Conservation (phyloP, 1,284 basidiomycete genomes). For the Fistulinella cinereoalba region DNA sequence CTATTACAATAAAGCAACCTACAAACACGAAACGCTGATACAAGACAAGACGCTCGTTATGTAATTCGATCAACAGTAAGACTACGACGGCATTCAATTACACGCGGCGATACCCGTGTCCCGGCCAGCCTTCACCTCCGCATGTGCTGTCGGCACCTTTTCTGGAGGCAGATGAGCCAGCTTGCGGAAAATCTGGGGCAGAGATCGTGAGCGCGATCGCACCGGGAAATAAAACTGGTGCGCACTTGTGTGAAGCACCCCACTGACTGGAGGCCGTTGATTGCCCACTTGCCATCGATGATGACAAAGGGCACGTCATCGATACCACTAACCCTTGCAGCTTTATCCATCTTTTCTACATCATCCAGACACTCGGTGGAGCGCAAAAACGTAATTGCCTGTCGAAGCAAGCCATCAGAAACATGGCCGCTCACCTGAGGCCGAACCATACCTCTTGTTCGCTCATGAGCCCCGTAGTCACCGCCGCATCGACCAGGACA, state of each 20-base stretch:
- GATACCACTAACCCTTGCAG: conserved; percentile 66
- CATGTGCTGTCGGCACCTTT: too few relatives aligned
- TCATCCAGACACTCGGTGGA: conserved; percentile 64
- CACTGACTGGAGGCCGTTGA: conserved; percentile 70
- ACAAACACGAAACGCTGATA: too few relatives aligned
- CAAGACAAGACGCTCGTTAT: too few relatives aligned
- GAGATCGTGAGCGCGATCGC: not conserved
- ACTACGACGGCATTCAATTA: too few relatives aligned
- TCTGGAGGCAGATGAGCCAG: conserved; percentile 10
- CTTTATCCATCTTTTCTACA: conserved; percentile 60
- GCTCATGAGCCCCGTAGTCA: conserved; percentile 52
- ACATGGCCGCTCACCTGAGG: too few relatives aligned
- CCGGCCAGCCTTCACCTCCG: too few relatives aligned
- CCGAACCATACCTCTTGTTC: conserved; percentile 62
- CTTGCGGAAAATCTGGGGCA: conserved; percentile 31
- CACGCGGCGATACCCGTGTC: too few relatives aligned
- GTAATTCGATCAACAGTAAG: too few relatives aligned
- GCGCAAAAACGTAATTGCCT: conserved; percentile 59
- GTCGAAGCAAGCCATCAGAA: not conserved
- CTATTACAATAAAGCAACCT: too few relatives aligned
- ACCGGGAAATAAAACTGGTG: too few relatives aligned
- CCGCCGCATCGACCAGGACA: conserved; percentile 61
- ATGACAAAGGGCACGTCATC: conserved; percentile 78
- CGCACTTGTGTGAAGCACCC: conserved; percentile 70
- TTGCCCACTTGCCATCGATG: conserved; percentile 76